phyloP scores from a whole-genome alignment of 768 basidiomycete species.

The Amanita muscaria region DNA sequence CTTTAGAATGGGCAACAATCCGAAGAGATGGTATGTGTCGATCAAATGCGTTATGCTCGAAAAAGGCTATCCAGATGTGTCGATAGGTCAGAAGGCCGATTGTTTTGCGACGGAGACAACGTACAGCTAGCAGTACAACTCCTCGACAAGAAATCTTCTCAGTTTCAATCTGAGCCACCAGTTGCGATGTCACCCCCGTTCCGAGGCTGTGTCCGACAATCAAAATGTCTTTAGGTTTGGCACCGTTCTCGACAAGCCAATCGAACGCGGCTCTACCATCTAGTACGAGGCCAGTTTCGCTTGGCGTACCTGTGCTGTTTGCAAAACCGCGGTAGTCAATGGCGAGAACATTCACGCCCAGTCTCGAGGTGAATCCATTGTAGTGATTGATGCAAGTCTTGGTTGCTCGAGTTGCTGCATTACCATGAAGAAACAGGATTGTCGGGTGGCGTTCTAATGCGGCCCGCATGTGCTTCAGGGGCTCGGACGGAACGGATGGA shows the following conservation, averaged over 20 bases:
- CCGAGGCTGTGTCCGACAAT: constrained; percentile 86
- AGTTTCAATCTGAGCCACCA: constrained; percentile 37
- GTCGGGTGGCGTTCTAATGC: constrained; percentile 60
- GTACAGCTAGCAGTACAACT: constrained; percentile 40
- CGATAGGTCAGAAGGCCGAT: constrained; percentile 34
- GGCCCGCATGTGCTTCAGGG: constrained; percentile 34
- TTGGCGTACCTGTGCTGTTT: constrained; percentile 75
- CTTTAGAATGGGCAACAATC: constrained; percentile 61
- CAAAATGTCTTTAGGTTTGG: constrained; percentile 49
- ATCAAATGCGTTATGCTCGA: constrained; percentile 54
- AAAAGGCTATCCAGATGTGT: constrained; percentile 40
- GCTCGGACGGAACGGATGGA: constrained; percentile 27
- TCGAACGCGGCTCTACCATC: constrained; percentile 79
- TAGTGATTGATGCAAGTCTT: constrained; percentile 62
- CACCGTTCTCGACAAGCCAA: constrained; percentile 59
- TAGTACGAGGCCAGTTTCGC: constrained; percentile 57
- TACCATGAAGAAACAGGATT: constrained; percentile 90
- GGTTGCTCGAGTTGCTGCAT: constrained; percentile 72
- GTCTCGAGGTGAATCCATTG: constrained; percentile 51
- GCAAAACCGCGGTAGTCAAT: constrained; percentile 92
- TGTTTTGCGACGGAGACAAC: constrained; percentile 12
- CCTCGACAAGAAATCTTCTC: constrained; percentile 34
- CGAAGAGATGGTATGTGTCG: constrained; percentile 60
- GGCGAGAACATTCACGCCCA: constrained; percentile 68
- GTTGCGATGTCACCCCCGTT: constrained; percentile 61